phyloP scores from a whole-genome alignment of 257 asterid genomes.

The Nicotiana paniculata region DNA sequence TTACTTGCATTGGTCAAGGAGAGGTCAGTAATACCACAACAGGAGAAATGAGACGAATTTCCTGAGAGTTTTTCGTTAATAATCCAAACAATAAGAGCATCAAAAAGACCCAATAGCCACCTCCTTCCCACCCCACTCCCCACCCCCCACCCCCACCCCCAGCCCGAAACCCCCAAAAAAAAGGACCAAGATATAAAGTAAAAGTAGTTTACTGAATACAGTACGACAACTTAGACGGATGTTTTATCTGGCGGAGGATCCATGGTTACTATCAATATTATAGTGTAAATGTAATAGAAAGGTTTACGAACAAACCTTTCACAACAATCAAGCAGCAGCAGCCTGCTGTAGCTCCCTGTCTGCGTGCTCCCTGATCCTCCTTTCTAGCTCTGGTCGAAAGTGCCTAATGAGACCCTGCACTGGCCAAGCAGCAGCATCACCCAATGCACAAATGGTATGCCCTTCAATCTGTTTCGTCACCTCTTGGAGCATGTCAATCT shows the following conservation, averaged over 20 bases:
- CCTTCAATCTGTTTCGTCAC: constrained; percentile 99
- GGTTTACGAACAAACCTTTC: neutral
- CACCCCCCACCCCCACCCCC: too few relatives aligned
- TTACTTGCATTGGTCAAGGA: neutral
- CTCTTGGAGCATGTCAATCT: constrained; percentile 97
- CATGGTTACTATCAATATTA: neutral
- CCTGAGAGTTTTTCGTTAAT: neutral
- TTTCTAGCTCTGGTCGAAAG: constrained; percentile 91
- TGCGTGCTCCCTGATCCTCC: constrained; percentile 92
- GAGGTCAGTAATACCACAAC: neutral
- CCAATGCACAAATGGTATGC: constrained; percentile 98
- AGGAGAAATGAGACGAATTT: neutral
- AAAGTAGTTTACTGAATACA: neutral
- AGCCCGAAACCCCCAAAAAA: neutral
- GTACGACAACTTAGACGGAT: neutral
- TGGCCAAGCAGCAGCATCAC: constrained; percentile 99
- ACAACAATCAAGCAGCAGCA: constrained; percentile 59
- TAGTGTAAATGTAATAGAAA: neutral
- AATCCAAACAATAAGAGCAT: neutral
- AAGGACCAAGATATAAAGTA: neutral
- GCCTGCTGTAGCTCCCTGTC: constrained; percentile 78
- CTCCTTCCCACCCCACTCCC: too few relatives aligned
- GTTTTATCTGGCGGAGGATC: neutral
- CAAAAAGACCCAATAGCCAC: neutral
- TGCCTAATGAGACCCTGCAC: constrained; percentile 99